A percentile compares a stretch with the other conserved stretches of the same genome.
These are phyloP conservation scores for Cymbomonas tetramitiformis DNA, from an alignment of 139 green algal genomes.

Conservation along the genomic window DNA sequence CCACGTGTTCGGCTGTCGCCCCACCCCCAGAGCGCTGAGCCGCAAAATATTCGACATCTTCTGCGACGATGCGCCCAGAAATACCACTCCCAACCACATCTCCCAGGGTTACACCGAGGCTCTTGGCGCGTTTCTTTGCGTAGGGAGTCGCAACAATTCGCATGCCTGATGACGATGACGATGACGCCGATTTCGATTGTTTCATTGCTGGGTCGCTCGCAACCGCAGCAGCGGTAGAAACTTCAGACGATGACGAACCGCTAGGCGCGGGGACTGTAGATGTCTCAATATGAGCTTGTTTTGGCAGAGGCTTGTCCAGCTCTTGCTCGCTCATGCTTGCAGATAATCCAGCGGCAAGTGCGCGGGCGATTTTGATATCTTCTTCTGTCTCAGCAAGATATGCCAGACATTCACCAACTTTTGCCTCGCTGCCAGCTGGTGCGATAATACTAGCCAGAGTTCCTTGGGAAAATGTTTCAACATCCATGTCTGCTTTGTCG, in stretches of 20 bases:
- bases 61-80: conserved; percentile 78
- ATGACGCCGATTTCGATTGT: no score
- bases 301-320: conserved; percentile 19
- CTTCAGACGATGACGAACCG: no score
- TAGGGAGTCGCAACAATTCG: conserved; percentile 90
- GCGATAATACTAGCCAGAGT: conserved; percentile 72
- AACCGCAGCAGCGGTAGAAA: conserved; percentile 29
- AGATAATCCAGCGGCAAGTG: conserved; percentile 51
- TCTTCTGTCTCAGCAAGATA: conserved; percentile 85
- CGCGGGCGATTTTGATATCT: conserved; percentile 83
- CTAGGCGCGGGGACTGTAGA: conserved; percentile 32
- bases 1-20: conserved; percentile 29
- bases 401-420: conserved; percentile 78
- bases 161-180: no score
- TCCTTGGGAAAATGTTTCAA: conserved; percentile 85
- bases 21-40: conserved; percentile 10
- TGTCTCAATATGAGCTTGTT: conserved; percentile 13
- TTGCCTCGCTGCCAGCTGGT: conserved; percentile 64
- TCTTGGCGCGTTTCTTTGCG: conserved; percentile 92
- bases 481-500: conserved; percentile 98
- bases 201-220: conserved; percentile 24
- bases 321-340: conserved; percentile 26
- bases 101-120: conserved; percentile 74
- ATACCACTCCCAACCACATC: conserved; percentile 67
- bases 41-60: conserved; percentile 64